Percentiles rank a stretch among this genome's conserved stretches.
Conservation (phyloP, 495 filamentous ascomycete genomes). For the Penicillium nucicola region DNA sequence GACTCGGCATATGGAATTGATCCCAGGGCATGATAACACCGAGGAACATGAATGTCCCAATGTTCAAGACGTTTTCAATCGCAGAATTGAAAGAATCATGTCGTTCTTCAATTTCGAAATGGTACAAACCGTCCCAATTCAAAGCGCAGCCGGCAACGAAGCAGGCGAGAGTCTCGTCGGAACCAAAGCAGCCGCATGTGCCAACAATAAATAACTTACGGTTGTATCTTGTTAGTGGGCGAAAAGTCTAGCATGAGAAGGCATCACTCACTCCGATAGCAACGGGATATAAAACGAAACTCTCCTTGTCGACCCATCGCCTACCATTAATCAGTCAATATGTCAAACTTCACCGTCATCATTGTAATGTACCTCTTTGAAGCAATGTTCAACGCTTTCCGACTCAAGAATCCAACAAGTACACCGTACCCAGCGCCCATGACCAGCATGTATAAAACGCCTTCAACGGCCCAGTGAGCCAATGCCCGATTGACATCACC, state of each 20-base stretch:
- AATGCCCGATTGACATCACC: slow-evolving; percentile 30
- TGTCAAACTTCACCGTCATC: too few species aligned
- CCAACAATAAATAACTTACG: slow-evolving; percentile 35
- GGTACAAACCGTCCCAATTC: slow-evolving; percentile 39
- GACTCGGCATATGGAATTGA: slow-evolving; percentile 24
- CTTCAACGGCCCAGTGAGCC: slow-evolving; percentile 40
- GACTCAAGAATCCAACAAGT: slow-evolving; percentile 29
- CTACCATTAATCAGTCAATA: slow-evolving; percentile 3
- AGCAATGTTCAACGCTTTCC: slow-evolving; percentile 27
- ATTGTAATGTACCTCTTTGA: slow-evolving; percentile 13
- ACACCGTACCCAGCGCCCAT: slow-evolving; percentile 33
- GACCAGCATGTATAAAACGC: slow-evolving; percentile 40
- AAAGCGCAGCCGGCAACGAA: slow-evolving; percentile 37
- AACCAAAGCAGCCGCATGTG: slow-evolving; percentile 38
- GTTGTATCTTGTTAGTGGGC: background rate
- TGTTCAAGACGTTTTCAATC: slow-evolving; percentile 36
- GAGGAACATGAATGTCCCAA: slow-evolving; percentile 42
- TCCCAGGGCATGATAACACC: slow-evolving; percentile 42
- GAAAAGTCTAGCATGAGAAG: too few species aligned
- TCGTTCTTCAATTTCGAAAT: slow-evolving; percentile 29
- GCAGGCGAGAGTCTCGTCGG: slow-evolving; percentile 39
- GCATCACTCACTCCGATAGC: slow-evolving; percentile 27
- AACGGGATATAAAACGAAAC: slow-evolving; percentile 29
- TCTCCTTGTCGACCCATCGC: slow-evolving; percentile 36
- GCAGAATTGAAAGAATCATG: slow-evolving; percentile 39